Conservation (phyloP, 257 asterid species). For the Solanum chiquidenum region DNA sequence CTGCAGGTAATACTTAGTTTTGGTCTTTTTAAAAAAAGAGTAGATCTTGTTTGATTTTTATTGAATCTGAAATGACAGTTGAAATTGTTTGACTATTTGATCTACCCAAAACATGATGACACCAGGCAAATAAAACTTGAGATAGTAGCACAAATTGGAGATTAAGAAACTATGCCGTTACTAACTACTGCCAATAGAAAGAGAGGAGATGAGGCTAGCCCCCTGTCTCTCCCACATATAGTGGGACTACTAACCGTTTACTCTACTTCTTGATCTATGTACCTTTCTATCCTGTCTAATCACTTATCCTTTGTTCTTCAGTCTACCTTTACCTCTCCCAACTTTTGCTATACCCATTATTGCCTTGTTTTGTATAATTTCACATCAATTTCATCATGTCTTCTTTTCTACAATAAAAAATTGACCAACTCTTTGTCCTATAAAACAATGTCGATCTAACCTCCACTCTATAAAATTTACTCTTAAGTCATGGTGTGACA, state of each 20-base stretch:
- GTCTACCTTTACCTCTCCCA: background rate
- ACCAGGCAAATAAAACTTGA: background rate
- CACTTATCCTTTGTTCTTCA: background rate
- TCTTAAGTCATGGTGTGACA: too few species aligned
- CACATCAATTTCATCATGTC: background rate
- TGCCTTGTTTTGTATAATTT: background rate
- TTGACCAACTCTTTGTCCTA: too few species aligned
- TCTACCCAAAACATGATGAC: background rate
- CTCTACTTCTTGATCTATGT: background rate
- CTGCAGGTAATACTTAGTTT: constrained; percentile 39
- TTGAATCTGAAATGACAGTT: background rate
- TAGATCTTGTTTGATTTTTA: background rate
- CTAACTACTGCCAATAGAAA: background rate
- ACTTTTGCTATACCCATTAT: background rate
- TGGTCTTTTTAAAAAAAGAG: background rate
- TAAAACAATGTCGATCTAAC: too few species aligned
- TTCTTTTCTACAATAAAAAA: background rate
- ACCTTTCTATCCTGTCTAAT: background rate
- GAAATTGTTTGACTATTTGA: background rate
- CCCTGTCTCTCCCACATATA: background rate
- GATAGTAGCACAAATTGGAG: background rate
- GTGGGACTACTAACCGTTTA: background rate
- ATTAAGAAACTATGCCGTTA: background rate
- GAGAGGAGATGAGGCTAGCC: background rate
- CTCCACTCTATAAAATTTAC: too few species aligned